Evolutionary conservation across 2,329 filamentous ascomycete species (phyloP).

Genomic region (Aciculosporium take): DNA sequence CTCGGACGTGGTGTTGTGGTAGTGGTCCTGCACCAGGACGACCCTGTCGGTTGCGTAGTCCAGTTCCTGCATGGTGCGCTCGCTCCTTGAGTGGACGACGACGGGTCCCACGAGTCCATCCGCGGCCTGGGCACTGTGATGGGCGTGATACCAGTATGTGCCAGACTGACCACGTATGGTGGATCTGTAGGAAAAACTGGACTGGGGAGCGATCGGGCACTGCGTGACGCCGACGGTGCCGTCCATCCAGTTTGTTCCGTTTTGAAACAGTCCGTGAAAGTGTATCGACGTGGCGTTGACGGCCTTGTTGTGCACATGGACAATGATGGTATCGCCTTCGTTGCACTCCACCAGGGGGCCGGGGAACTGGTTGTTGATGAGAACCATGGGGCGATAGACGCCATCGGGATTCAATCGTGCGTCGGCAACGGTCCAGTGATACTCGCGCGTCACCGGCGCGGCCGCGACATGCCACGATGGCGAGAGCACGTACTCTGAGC

Average conservation of each 20-base stretch:
- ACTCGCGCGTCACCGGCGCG: constrained; percentile 36
- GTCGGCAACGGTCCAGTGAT: constrained; percentile 46
- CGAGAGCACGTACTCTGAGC: constrained; percentile 42
- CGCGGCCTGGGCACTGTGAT: constrained; percentile 48
- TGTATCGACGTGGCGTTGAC: constrained; percentile 55
- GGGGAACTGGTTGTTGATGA: constrained; percentile 63
- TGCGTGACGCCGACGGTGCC: constrained; percentile 54
- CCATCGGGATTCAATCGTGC: constrained; percentile 47
- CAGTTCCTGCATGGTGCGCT: constrained; percentile 15
- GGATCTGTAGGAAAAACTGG: constrained; percentile 53
- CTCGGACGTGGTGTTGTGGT: constrained; percentile 42
- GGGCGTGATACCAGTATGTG: constrained; percentile 50
- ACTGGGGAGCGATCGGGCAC: constrained; percentile 49
- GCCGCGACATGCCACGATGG: constrained; percentile 40
- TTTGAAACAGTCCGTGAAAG: constrained; percentile 67
- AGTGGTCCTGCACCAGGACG: constrained; percentile 59
- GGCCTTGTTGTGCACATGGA: constrained; percentile 55
- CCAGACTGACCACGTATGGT: constrained; percentile 38
- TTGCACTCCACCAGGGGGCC: constrained; percentile 59
- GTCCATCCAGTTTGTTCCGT: constrained; percentile 62
- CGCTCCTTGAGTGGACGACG: constrained; percentile 45
- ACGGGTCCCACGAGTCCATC: constrained; percentile 56
- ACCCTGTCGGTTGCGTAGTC: constrained; percentile 36
- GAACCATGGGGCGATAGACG: constrained; percentile 42
- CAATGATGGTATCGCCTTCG: constrained; percentile 55